These are phyloP conservation scores for Elsinoe necatrix DNA, from an alignment of 2,329 filamentous ascomycete species.

Conservation along the genomic window DNA sequence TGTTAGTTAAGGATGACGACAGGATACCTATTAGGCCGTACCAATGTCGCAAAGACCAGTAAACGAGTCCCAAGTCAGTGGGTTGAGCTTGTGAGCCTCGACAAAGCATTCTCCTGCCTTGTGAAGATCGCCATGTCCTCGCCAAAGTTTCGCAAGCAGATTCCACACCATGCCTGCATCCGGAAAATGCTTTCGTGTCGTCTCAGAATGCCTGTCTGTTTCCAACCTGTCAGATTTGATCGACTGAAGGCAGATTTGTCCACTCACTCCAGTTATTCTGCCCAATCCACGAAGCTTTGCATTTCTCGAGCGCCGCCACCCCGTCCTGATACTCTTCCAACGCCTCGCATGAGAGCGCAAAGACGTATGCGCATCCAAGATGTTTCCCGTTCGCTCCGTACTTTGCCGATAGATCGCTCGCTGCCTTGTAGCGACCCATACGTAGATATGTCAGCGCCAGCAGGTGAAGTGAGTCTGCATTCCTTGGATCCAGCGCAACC, in stretches of 20 bases:
- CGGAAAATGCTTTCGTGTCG: conserved; percentile 62
- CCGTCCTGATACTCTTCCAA: conserved; percentile 75
- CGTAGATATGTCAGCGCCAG: conserved; percentile 77
- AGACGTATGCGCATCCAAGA: conserved; percentile 81
- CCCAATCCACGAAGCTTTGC: conserved; percentile 63
- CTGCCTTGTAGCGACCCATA: conserved; percentile 72
- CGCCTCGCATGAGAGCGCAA: conserved; percentile 77
- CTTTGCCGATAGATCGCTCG: conserved; percentile 71
- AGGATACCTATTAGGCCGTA: conserved; percentile 23
- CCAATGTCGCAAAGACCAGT: conserved; percentile 74
- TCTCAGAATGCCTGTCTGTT: conserved; percentile 63
- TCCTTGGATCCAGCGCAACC: conserved; percentile 72
- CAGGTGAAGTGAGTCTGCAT: conserved; percentile 72
- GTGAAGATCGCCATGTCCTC: conserved; percentile 68
- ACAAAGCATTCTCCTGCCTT: conserved; percentile 82
- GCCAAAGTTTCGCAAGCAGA: conserved; percentile 78
- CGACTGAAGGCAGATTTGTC: not conserved
- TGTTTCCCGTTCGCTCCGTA: conserved; percentile 64
- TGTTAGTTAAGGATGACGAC: conserved; percentile 14
- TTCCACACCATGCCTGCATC: conserved; percentile 79
- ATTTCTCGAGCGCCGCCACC: conserved; percentile 73
- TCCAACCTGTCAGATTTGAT: conserved; percentile 18
- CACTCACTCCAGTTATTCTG: conserved; percentile 70
- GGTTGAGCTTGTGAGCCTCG: conserved; percentile 78
- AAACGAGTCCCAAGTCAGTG: conserved; percentile 98